A percentile compares a stretch with the other conserved stretches of the same genome.
phyloP scores from a whole-genome alignment of 306 rosid genomes.

The Cicer arietinum region DNA sequence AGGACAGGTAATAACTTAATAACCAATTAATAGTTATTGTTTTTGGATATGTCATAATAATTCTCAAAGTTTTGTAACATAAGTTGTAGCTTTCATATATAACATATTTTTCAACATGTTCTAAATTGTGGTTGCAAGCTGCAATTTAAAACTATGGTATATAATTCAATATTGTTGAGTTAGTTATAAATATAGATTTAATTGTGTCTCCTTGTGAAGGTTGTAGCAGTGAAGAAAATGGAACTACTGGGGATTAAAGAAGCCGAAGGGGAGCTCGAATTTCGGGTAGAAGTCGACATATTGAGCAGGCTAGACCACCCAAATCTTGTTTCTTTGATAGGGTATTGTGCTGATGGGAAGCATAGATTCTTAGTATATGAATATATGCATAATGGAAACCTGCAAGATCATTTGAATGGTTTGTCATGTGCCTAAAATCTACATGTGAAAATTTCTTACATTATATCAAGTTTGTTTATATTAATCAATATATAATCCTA shows the following conservation, averaged over 20 bases:
- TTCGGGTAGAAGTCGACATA: constrained; percentile 90
- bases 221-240: constrained; percentile 96
- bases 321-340: constrained; percentile 89
- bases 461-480: constrained; percentile 10
- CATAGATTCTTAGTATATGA: constrained; percentile 89
- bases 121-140: background rate
- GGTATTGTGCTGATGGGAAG: constrained; percentile 97
- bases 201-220: constrained; percentile 53
- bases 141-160: background rate
- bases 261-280: constrained; percentile 92
- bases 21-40: background rate
- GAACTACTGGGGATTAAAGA: constrained; percentile 75
- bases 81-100: background rate
- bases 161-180: background rate
- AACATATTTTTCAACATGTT: constrained; percentile 15
- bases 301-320: constrained; percentile 92
- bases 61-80: constrained; percentile 25
- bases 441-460: background rate
- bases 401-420: constrained; percentile 94
- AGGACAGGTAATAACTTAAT: constrained; percentile 72
- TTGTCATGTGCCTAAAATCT: constrained; percentile 38
- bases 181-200: constrained; percentile 41
- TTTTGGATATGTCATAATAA: background rate
- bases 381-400: constrained; percentile 83
- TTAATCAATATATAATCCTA: constrained; percentile 21